Conservation (phyloP, 306 rosid genomes). For the Fragaria iinumae region DNA sequence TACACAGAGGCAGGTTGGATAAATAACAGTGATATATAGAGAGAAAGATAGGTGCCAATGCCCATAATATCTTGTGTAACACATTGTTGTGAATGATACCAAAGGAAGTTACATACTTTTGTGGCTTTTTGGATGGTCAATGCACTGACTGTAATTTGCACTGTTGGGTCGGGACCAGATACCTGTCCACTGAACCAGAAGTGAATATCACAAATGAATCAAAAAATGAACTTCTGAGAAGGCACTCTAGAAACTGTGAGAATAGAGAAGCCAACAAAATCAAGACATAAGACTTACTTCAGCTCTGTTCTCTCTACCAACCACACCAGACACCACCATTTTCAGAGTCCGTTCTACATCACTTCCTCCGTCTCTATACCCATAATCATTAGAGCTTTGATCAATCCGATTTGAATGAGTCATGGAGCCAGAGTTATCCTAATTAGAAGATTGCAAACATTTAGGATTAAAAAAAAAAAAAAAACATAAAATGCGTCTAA, state of each 20-base stretch:
- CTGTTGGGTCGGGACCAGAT: constrained; percentile 72
- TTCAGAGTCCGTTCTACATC: constrained; percentile 67
- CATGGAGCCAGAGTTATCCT: constrained; percentile 55
- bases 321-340: constrained; percentile 49
- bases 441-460: constrained; percentile 23
- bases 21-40: constrained; percentile 7
- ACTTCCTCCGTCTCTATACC: constrained; percentile 45
- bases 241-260: background rate
- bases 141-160: constrained; percentile 75
- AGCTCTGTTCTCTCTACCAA: constrained; percentile 38
- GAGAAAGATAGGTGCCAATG: background rate
- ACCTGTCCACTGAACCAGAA: constrained; percentile 60
- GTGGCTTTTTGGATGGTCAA: constrained; percentile 45
- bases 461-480: constrained; percentile 1
- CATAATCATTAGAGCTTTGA: constrained; percentile 43
- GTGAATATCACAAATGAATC: constrained; percentile 30
- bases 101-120: constrained; percentile 55
- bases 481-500: background rate
- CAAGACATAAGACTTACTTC: constrained; percentile 50
- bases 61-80: constrained; percentile 20
- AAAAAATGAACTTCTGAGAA: constrained; percentile 10
- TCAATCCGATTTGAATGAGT: constrained; percentile 39
- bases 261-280: background rate
- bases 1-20: background rate
- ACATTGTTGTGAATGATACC: constrained; percentile 48